Percentiles rank a stretch among this genome's conserved stretches.
Conservation (phyloP, 2,329 filamentous ascomycete genomes). For the Curvularia sp. region DNA sequence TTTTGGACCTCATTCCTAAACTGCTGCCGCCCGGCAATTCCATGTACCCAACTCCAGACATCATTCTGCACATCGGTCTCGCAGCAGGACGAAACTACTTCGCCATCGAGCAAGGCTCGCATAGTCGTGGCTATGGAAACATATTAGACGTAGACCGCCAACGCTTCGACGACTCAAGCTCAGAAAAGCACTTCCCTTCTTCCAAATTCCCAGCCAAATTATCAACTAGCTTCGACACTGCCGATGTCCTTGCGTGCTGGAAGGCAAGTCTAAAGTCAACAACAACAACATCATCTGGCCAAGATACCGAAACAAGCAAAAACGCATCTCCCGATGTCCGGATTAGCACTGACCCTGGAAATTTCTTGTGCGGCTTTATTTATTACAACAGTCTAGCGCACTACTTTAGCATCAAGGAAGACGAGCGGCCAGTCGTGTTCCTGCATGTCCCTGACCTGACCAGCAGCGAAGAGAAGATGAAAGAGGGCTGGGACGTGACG, state of each 20-base stretch:
- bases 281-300: not conserved
- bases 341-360: conserved; percentile 43
- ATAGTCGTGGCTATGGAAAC: conserved; percentile 38
- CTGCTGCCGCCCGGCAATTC: conserved; percentile 37
- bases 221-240: conserved; percentile 42
- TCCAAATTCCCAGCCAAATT: conserved; percentile 33
- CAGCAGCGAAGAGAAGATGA: conserved; percentile 33
- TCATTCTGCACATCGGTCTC: conserved; percentile 51
- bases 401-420: conserved; percentile 30
- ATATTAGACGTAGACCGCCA: conserved; percentile 47
- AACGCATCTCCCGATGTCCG: conserved; percentile 35
- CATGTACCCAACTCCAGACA: conserved; percentile 34
- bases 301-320: not conserved
- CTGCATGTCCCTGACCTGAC: conserved; percentile 49
- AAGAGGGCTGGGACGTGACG: conserved; percentile 38
- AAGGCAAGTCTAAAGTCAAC: conserved; percentile 22
- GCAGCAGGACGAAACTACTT: conserved; percentile 47
- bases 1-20: conserved; percentile 36
- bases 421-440: conserved; percentile 44
- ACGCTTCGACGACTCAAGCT: conserved; percentile 30
- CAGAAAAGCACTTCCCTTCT: conserved; percentile 28
- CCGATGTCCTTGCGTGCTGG: conserved; percentile 46
- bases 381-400: conserved; percentile 48
- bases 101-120: conserved; percentile 45
- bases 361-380: conserved; percentile 50